Percentiles rank a stretch among this genome's conserved stretches.
Conservation (phyloP, 371 early-diverging fungal genomes). For the Phascolomyces articulosus region DNA sequence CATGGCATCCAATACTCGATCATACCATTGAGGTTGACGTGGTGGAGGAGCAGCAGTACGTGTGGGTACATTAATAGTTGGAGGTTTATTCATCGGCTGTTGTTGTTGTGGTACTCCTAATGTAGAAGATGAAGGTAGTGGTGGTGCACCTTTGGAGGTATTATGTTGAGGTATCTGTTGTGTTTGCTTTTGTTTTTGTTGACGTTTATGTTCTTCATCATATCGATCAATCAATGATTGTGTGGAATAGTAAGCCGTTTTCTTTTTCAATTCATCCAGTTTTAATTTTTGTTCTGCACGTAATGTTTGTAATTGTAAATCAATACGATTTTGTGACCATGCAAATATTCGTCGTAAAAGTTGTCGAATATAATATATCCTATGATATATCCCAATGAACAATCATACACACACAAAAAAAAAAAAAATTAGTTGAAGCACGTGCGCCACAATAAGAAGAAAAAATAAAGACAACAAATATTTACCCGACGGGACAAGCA, state of each 20-base stretch:
- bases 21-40: conserved; percentile 63
- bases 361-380: conserved; percentile 54
- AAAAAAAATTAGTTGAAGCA: too few species aligned
- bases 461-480: background rate
- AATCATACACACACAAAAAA: too few species aligned
- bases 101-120: conserved; percentile 2
- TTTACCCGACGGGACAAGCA: conserved; percentile 57
- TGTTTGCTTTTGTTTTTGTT: conserved; percentile 4
- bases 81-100: background rate
- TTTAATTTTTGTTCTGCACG: conserved; percentile 63
- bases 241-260: conserved; percentile 86
- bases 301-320: conserved; percentile 48
- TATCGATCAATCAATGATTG: conserved; percentile 85
- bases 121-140: background rate
- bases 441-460: too few species aligned
- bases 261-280: conserved; percentile 89
- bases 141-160: background rate
- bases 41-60: background rate
- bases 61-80: conserved; percentile 1
- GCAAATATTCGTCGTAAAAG: conserved; percentile 56
- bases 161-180: background rate
- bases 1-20: conserved; percentile 82
- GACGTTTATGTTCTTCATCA: conserved; percentile 1
- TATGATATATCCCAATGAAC: too few species aligned
- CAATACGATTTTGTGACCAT: conserved; percentile 58